These are phyloP conservation scores for Axilococcus clingmanii DNA, from an alignment of 139 green algal species.

Conservation along the genomic window DNA sequence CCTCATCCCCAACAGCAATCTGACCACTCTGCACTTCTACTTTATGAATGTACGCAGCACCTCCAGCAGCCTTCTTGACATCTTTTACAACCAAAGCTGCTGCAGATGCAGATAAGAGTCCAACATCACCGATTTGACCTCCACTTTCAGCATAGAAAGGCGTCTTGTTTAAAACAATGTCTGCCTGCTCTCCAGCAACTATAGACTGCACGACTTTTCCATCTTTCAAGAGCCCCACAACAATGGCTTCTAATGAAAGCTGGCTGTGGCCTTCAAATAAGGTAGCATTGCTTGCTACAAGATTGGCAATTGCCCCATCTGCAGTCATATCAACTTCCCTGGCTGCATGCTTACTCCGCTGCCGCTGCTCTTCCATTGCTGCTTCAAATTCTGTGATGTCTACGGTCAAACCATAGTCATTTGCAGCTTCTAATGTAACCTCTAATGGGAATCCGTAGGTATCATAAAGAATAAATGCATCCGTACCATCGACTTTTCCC, in stretches of 20 bases:
- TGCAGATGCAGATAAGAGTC: slow-evolving; percentile 27
- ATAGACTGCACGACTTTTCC: slow-evolving; percentile 66
- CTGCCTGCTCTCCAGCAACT: slow-evolving; percentile 35
- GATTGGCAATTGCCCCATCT: slow-evolving; percentile 67
- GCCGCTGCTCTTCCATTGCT: slow-evolving; percentile 65
- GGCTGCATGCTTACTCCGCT: slow-evolving; percentile 45
- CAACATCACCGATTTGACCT: slow-evolving; percentile 75
- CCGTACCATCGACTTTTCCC: slow-evolving; percentile 26
- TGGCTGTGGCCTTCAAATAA: slow-evolving; percentile 79
- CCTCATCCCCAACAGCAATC: slow-evolving; percentile 43
- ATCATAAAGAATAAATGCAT: slow-evolving; percentile 93
- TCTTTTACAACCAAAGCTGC: slow-evolving; percentile 18
- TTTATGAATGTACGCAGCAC: slow-evolving; percentile 78
- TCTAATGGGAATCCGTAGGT: slow-evolving; percentile 95
- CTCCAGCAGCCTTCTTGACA: slow-evolving; percentile 77
- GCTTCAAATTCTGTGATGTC: slow-evolving; percentile 56
- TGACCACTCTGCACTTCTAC: neutral
- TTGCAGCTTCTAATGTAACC: slow-evolving; percentile 87
- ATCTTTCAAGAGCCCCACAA: slow-evolving; percentile 50
- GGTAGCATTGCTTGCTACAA: slow-evolving; percentile 39
- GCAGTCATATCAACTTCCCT: slow-evolving; percentile 35
- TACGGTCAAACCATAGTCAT: slow-evolving; percentile 80
- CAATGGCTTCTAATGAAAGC: slow-evolving; percentile 42
- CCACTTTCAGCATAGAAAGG: slow-evolving; percentile 89
- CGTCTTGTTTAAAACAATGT: slow-evolving; percentile 79